Base-by-base conservation (phyloP, 148 eudicot genomes). In the Rhododendron molle region DNA sequence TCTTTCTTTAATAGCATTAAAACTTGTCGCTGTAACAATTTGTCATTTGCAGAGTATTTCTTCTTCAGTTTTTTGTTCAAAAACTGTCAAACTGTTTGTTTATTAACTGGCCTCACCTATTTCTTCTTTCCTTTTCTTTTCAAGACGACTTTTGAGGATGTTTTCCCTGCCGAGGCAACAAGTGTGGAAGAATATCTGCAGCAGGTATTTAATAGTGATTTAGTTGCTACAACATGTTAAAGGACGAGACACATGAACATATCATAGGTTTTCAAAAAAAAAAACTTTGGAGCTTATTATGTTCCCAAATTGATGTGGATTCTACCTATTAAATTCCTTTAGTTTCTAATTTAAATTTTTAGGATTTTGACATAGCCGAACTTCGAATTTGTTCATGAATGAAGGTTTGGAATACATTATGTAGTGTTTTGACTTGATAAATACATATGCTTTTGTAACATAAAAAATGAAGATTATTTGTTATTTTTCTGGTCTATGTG, bases 121-220 rank as follows among this genome's bases (percentile, higher is more conserved):
- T n/a, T 32, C 50, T n/a, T 69, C 46, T 85, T 72, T 83, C 32
- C 76, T 71, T 71, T 30, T 14, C 80, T 83, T 56, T 62, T 88
- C 82, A 77, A 96, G 99, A 96, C 98, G 26, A 95, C 99, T 26
- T 96, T 92, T 86, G 98, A 96, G 86, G 99, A 96, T 91, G 97
- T 95, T 78, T 96, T 95, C 87, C 98, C 99, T 83, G 95, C 97
- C n/a, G 98, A 96, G 89, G 99, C 99, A 84, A 92, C 98, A n/a
- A 93, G 90, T 16, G 95, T 96, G 77, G 99, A 96, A 82, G 98
- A 96, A 78, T 96, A 93, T 88, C 92, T 96, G 84, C 98, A 95
- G 81, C 99, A 96, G 99, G 99, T 96, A 89, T 72, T 73, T 74
- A 49, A 58, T 23, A 38, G 9, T 56, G 6, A 52, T 76, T 54